These are phyloP conservation scores for Strobilomyces confusus DNA, from an alignment of 768 basidiomycete genomes.

Conservation along the genomic window DNA sequence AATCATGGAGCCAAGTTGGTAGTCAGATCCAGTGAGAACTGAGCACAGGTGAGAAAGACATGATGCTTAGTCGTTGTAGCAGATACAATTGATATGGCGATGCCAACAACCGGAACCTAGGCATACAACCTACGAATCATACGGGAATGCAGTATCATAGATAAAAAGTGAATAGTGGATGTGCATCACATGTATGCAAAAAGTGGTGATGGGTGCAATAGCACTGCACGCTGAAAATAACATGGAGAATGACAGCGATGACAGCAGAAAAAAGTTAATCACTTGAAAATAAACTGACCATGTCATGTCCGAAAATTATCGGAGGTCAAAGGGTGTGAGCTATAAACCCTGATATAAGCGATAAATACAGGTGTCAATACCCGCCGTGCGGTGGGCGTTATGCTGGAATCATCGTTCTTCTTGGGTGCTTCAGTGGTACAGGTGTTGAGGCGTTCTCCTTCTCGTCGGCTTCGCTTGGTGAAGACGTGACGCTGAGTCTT, in stretches of 20 bases:
- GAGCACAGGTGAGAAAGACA: background rate
- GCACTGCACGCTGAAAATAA: constrained; percentile 2
- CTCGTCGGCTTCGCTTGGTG: constrained; percentile 47
- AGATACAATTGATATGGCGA: constrained; percentile 14
- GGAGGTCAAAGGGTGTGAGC: constrained; percentile 1
- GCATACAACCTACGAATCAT: constrained; percentile 22
- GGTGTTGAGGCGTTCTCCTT: constrained; percentile 52
- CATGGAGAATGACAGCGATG: background rate
- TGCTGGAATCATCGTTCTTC: constrained; percentile 17
- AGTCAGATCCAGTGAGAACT: background rate
- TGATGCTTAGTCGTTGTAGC: background rate
- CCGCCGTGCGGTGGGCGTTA: constrained; percentile 2
- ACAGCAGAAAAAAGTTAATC: constrained; percentile 10
- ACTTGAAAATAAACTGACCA: constrained; percentile 6
- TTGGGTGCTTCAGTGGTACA: constrained; percentile 10
- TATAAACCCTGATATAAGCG: constrained; percentile 1
- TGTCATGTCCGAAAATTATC: constrained; percentile 13
- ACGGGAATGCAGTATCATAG: constrained; percentile 11
- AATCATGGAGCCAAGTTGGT: constrained; percentile 2
- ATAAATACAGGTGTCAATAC: constrained; percentile 9
- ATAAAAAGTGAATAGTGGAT: constrained; percentile 12
- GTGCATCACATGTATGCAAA: constrained; percentile 13
- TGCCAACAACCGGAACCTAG: constrained; percentile 14
- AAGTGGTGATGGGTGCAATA: background rate
- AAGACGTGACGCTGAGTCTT: constrained; percentile 32